Evolutionary conservation across 441 rosid species (phyloP), one percentile per base, ranked within the genome.

Genomic region (Jatropha multifida): DNA sequence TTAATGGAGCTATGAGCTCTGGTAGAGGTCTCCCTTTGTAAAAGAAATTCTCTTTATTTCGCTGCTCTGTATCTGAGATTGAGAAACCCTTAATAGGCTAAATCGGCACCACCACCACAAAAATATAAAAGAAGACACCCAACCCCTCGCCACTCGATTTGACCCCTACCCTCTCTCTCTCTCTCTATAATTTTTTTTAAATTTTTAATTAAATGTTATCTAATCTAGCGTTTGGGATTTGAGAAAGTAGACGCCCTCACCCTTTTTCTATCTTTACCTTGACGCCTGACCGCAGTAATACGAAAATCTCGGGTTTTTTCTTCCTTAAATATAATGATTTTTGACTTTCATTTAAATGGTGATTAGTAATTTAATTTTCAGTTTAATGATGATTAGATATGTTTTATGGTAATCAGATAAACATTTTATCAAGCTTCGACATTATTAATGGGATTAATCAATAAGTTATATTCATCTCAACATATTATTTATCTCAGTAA

Each of bases 101-200:
- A 26, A 46, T 37, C 69, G 71, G 74, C 82, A 74, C 75, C 88
- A 82, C 90, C 87, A 86, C 93, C 75, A 77, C 71, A 60, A 49
- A 61, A 38, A 68, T 44, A 74, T 74, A 72, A 80, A 51, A 38
- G 15, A 65, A 23, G 14, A 41, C 8, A 37, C 49, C 77, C 80
- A 75, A 66, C 84, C 82, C 83, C 70, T 76, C 78, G 79, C 91
- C 86, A 80, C 88, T 80, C 74, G 84, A 84, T 87, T 87, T 82
- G 86, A 85, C 87, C 80, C 74, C 8, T 62, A 17, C 72, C 12
- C 41, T 41, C 48, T 15, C 18, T 48, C 46, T 14, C 69, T 49
- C 40, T 20, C 52, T 9, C 60, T 48, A 56, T 42, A 49, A 4
- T 68, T 65, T 0, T 40, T 42, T 41, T 1, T 42, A 42, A 0